Percentiles rank a stretch among this genome's conserved stretches.
These are phyloP conservation scores for Smallanthus sonchifolius DNA, from an alignment of 129 eudicot species.

Conservation along the genomic window DNA sequence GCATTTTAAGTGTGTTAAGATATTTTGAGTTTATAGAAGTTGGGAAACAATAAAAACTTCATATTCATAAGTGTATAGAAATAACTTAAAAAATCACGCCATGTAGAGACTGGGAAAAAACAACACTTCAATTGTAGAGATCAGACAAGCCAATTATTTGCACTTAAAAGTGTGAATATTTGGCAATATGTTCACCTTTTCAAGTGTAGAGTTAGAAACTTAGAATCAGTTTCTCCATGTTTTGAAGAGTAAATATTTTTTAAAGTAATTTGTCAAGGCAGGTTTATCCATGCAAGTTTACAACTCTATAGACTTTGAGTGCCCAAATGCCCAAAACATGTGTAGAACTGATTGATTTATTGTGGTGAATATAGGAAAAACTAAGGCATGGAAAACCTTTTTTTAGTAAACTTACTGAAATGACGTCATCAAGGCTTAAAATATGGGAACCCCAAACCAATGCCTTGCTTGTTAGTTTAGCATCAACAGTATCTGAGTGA, in stretches of 20 bases:
- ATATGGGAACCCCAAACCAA: constrained; percentile 86
- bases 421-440: constrained; percentile 66
- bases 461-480: constrained; percentile 95
- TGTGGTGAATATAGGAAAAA: not conserved
- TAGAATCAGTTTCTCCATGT: not conserved
- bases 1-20: not conserved
- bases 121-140: not conserved
- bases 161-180: not conserved
- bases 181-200: not conserved
- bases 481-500: constrained; percentile 63
- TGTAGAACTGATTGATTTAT: not conserved
- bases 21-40: not conserved
- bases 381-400: not conserved
- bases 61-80: not conserved
- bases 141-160: not conserved
- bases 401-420: constrained; percentile 59
- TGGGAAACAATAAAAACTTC: not conserved
- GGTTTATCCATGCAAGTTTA: not conserved
- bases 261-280: not conserved
- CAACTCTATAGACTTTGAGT: not conserved
- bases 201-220: not conserved
- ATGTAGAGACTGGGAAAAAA: not conserved
- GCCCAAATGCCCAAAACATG: not conserved
- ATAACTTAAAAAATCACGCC: not conserved
- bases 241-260: not conserved